Evolutionary conservation across 768 basidiomycete species (phyloP), one percentile per base, ranked within the genome.

Genomic region (Trametes elegans): DNA sequence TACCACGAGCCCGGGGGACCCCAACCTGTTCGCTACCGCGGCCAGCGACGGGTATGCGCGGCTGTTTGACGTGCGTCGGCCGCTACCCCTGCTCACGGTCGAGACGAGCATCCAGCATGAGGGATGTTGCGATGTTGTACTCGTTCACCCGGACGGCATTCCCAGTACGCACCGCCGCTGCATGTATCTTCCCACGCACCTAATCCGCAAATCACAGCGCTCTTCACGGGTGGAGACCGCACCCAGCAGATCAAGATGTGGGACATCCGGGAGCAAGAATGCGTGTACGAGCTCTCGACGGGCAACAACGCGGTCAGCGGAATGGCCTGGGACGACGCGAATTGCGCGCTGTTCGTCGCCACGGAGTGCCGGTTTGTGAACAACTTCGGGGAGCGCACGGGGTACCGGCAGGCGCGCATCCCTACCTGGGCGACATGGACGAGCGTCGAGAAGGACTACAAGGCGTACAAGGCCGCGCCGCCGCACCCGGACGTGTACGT

Each of bases 251-350:
- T 79, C 60, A 71, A 70, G 36, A n/a, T 76, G 28, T 78, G 76
- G 76, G 76, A 79, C 50, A 46, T 76, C 11, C 73, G 76, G 31
- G 70, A 72, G 0, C 64, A 61, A 13, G 59, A 58, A 13, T 43
- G 64, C 5, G 64, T 76, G 1, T 78, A 77, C 57, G 76, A 78
- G 49, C 66, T 78, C 16, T 66, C 74, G 1, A 76, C 76, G 4
- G 77, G 77, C 5, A 79, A 78, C 58, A 79, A 77, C 55, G 28
- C 49, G 2, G 76, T 78, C 0, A 40, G 40, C 0, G 58, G 58
- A 6, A 59, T 78, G 53, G 66, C 64, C 2, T 77, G 74, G 76
- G 72, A 57, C 49, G 18, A 44, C 18, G 28, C 11, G 39, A 51
- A 28, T 16, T 65, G 65, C 18, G 49, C 67, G 5, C 64, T 77